These are phyloP conservation scores for Fusarium globosum DNA, from an alignment of 2,329 filamentous ascomycete species.

Conservation along the genomic window DNA sequence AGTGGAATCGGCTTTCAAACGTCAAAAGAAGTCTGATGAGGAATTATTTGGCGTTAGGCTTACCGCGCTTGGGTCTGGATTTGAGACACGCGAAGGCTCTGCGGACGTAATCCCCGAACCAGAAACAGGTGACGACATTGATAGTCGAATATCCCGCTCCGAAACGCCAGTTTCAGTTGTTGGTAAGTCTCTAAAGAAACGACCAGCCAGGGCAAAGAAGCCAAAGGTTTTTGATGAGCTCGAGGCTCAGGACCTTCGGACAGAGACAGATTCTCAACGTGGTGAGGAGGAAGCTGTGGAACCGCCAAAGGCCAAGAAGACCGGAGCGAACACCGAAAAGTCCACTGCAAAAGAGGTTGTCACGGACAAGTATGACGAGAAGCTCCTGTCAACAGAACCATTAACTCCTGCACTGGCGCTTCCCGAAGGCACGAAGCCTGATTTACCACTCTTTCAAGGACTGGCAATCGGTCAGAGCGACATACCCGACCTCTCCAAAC, in stretches of 20 bases:
- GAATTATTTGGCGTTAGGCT: conserved; percentile 77
- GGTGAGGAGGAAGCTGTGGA: conserved; percentile 52
- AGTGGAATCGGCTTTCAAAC: conserved; percentile 77
- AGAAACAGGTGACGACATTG: conserved; percentile 50
- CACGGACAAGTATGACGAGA: conserved; percentile 59
- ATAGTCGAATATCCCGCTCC: conserved; percentile 56
- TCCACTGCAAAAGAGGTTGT: conserved; percentile 46
- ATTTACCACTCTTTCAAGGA: conserved; percentile 58
- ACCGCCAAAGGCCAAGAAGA: conserved; percentile 24
- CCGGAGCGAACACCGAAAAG: conserved; percentile 23
- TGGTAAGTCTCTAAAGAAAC: conserved; percentile 67
- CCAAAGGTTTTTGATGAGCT: conserved; percentile 80
- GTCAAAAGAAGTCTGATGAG: conserved; percentile 83
- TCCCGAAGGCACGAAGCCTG: conserved; percentile 58
- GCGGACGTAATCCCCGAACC: conserved; percentile 63
- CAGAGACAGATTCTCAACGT: conserved; percentile 58
- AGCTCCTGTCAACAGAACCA: conserved; percentile 61
- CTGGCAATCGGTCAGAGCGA: conserved; percentile 59
- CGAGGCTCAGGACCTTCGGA: conserved; percentile 68
- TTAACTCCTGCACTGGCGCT: conserved; percentile 58
- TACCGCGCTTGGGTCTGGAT: conserved; percentile 62
- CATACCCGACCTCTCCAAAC: conserved; percentile 59
- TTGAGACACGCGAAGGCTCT: conserved; percentile 59
- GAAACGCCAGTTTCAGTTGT: conserved; percentile 57
- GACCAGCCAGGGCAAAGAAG: conserved; percentile 71